Conservation (phyloP, 257 asterid species). For the Forsythia viridissima region DNA sequence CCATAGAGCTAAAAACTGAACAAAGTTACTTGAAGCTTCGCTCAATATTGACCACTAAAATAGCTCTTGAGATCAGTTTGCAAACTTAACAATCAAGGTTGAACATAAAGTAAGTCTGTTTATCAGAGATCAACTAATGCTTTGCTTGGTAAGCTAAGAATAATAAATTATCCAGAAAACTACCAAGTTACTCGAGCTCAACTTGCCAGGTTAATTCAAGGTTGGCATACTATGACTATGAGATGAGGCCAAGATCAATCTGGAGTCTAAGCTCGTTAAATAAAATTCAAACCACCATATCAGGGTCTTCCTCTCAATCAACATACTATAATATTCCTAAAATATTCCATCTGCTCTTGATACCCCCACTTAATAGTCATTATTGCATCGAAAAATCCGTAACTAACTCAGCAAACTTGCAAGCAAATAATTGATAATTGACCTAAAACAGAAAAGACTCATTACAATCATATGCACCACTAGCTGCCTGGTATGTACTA, state of each 20-base stretch:
- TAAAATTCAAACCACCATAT: not conserved
- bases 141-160: not conserved
- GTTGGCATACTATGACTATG: not conserved
- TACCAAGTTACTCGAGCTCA: not conserved
- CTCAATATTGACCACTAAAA: not conserved
- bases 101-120: not conserved
- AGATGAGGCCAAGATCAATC: not conserved
- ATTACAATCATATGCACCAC: slow-evolving; percentile 28
- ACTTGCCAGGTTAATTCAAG: not conserved
- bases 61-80: not conserved
- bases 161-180: not conserved
- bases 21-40: not conserved
- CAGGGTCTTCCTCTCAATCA: not conserved
- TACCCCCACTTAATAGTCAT: not conserved
- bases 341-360: not conserved
- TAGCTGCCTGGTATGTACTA: slow-evolving; percentile 61
- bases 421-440: not conserved
- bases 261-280: not conserved
- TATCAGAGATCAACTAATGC: not conserved
- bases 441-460: not conserved
- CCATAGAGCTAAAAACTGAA: not conserved
- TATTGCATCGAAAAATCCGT: not conserved
- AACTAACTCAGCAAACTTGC: not conserved
- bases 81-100: not conserved
- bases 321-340: not conserved